Evolutionary conservation across 306 rosid species (phyloP), one percentile per base, ranked within the genome.

Genomic region (Rosa persica): DNA sequence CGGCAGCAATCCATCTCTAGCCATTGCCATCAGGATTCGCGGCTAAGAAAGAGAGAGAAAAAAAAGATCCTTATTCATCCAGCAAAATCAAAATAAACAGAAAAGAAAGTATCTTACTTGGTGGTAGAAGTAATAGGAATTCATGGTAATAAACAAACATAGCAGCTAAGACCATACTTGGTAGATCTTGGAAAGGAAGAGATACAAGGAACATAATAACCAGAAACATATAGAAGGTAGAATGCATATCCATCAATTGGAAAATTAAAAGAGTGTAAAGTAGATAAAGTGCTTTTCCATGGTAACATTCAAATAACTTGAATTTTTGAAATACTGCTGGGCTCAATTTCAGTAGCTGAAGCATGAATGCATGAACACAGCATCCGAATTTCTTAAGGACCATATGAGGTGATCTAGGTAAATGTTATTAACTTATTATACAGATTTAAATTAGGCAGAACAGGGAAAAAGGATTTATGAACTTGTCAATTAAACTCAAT

Each of bases 11-110:
- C 92, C 92, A 72, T 88, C 88, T 80, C 92, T 78, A 17, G 92
- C 80, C 92, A 88, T 88, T 46, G 92, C 89, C 92, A 88, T 84
- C 87, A 88, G 76, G 74, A 88, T 88, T 36, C 92, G 88, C 23
- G 92, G 92, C 92, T 88, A 79, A 61, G 57, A 76, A 78, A 27
- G 47, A 70, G 25, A 43, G 76, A 70, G 8, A 58, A 11, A 20
- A 36, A 82, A 70, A 25, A 70, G 23, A 75, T 74, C 46, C 64
- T 66, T 60, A 72, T 22, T 48, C 49, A 81, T 61, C 48, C 43
- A 23, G 36, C 4, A 13, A 22, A 23, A 36, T 2, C 65, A 49
- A 20, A 25, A 60, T 22, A 57, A 22, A 57, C 25, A 60, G 30
- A 10, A 25, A 23, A 23, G 34, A 10, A 60, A 23, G 36, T 60